Evolutionary conservation across 495 filamentous ascomycete genomes (phyloP).

Genomic region (Tuber aestivum): DNA sequence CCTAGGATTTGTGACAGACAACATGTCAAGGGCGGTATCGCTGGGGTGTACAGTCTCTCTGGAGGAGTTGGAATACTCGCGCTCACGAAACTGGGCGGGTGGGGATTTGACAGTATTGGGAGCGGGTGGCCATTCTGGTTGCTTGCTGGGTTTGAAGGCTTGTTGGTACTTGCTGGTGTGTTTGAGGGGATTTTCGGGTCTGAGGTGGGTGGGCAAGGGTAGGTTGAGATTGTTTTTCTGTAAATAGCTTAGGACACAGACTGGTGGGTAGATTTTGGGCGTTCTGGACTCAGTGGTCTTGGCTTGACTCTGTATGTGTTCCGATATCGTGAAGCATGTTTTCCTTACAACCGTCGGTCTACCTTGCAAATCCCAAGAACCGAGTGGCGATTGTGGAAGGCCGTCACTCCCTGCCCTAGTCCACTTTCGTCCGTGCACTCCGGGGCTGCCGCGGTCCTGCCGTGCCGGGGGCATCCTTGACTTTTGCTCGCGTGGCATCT

Average conservation of each 20-base stretch:
- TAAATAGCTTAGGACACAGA: not conserved
- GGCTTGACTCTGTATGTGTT: not conserved
- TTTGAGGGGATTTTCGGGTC: constrained; percentile 16
- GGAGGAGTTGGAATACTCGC: constrained; percentile 88
- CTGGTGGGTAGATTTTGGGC: not conserved
- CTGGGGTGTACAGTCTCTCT: constrained; percentile 83
- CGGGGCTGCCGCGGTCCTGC: too few species aligned
- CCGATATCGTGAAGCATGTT: not conserved
- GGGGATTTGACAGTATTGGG: constrained; percentile 70
- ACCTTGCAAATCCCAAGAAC: too few species aligned
- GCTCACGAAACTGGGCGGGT: constrained; percentile 87
- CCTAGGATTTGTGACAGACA: constrained; percentile 35
- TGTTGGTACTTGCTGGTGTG: constrained; percentile 53
- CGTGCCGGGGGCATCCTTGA: too few species aligned
- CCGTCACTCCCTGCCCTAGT: too few species aligned
- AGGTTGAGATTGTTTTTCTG: not conserved
- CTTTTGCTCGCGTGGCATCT: too few species aligned
- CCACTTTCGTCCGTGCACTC: too few species aligned
- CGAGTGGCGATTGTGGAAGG: too few species aligned
- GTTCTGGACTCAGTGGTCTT: not conserved
- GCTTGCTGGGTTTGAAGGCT: constrained; percentile 78
- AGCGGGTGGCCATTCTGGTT: constrained; percentile 81
- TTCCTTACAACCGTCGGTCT: too few species aligned
- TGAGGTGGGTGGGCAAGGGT: not conserved
- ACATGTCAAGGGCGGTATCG: constrained; percentile 83